Evolutionary conservation across 2,329 filamentous ascomycete genomes (phyloP), one percentile per base, ranked within the genome.

Genomic region (Trichoderma asperellum): DNA sequence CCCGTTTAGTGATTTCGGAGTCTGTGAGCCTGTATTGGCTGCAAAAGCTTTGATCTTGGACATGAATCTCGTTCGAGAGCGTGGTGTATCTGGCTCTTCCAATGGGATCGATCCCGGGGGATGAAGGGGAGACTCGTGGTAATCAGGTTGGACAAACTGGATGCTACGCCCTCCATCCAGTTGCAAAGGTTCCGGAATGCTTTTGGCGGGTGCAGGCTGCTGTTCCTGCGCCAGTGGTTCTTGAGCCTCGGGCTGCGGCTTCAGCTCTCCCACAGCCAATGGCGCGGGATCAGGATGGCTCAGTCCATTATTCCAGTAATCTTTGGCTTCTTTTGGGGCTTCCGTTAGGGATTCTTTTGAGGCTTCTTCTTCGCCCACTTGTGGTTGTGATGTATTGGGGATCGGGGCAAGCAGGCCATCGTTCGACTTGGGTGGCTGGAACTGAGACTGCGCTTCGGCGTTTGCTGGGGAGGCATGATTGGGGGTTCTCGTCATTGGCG

Each of bases 31-130:
- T n/a, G 83, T 79, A 8, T 82, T 80, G 12, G 84, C 86, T 27
- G 92, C 88, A 68, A 96, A 82, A 4, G 92, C 90, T 77, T 92
- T 93, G 72, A 97, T 80, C 77, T 91, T 94, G 21, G 90, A 90
- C 80, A 97, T 93, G 72, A 96, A 85, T 29, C 91, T 90, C 27
- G 87, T 86, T 70, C 85, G 84, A 27, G 87, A 86, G 78, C 89
- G 90, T 16, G 83, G 78, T 10, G 82, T 81, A 47, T 92, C 91
- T n/a, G 80, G 84, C 63, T 91, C 89, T 57, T 91, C 89, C 81
- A 87, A 87, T 4, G 91, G 93, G 40, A 87, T 85, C 21, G 47
- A 34, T 70, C 89, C 85, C 37, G 86, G 87, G 72, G 89, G 87
- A 24, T 83, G 77, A 24, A 79, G 73, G 8, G 84, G 80, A 5